Evolutionary conservation across 208 protist genomes (phyloP).

Genomic region (Leishmania amazonensis): DNA sequence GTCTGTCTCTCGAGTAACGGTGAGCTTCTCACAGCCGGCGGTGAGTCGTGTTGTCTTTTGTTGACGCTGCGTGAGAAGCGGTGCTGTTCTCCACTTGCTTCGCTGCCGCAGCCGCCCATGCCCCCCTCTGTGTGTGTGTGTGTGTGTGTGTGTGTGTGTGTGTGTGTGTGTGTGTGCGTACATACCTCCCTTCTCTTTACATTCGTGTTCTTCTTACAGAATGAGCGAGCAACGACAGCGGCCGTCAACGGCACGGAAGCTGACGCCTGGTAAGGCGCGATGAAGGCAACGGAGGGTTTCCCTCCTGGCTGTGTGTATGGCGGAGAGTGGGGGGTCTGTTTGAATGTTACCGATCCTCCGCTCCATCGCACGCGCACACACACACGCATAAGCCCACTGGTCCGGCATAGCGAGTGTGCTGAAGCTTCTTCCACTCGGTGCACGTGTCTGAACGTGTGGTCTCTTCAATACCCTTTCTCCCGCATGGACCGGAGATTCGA

Average conservation of each 20-base stretch:
- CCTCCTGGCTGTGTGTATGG: neutral
- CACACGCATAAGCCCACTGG: neutral
- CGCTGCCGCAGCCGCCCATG: too few species aligned
- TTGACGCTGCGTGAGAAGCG: neutral
- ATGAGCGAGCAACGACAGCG: neutral
- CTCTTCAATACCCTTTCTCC: neutral
- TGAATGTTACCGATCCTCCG: neutral
- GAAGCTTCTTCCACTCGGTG: neutral
- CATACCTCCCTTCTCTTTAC: neutral
- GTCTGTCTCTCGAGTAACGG: neutral
- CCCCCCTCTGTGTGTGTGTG: too few species aligned
- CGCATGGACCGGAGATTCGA: neutral
- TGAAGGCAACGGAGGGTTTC: neutral
- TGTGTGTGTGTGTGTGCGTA: too few species aligned
- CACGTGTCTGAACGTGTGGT: neutral
- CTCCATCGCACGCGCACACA: neutral
- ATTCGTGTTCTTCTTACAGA: neutral
- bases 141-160: too few species aligned
- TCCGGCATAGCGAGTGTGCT: neutral
- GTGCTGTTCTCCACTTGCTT: neutral
- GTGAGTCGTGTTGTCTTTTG: neutral
- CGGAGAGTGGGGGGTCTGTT: neutral
- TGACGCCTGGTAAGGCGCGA: neutral
- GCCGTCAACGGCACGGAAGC: neutral
- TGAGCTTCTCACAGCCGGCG: neutral